These are phyloP conservation scores for Aspergillaceae sp. DNA, from an alignment of 2,329 filamentous ascomycete genomes.

Conservation along the genomic window DNA sequence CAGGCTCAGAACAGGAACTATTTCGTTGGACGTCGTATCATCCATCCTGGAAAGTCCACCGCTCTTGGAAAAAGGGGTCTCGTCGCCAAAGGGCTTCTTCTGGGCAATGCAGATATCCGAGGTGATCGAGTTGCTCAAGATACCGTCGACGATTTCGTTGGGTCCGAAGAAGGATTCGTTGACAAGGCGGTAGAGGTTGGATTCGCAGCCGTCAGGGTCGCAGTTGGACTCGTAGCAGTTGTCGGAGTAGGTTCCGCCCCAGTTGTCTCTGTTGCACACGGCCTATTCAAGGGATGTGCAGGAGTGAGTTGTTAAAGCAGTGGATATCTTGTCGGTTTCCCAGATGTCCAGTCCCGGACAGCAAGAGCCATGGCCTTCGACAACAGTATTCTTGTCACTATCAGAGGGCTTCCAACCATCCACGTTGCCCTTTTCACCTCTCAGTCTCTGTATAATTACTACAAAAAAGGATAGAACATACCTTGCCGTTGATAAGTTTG, in stretches of 20 bases:
- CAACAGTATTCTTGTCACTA: slow-evolving; percentile 47
- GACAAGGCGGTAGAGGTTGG: slow-evolving; percentile 60
- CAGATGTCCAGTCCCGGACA: slow-evolving; percentile 62
- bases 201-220: slow-evolving; percentile 64
- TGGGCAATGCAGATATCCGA: slow-evolving; percentile 49
- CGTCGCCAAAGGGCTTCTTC: slow-evolving; percentile 49
- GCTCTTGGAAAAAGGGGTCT: slow-evolving; percentile 43
- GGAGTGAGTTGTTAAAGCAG: slow-evolving; percentile 57
- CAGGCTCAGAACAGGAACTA: slow-evolving; percentile 53
- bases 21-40: slow-evolving; percentile 19
- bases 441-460: slow-evolving; percentile 2
- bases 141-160: slow-evolving; percentile 45
- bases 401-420: slow-evolving; percentile 44
- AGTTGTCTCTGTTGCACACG: slow-evolving; percentile 43
- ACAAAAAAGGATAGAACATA: slow-evolving; percentile 3
- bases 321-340: slow-evolving; percentile 59
- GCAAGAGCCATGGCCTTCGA: slow-evolving; percentile 49
- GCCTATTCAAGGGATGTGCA: slow-evolving; percentile 45
- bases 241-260: slow-evolving; percentile 44
- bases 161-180: slow-evolving; percentile 55
- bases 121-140: slow-evolving; percentile 48
- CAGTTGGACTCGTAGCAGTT: slow-evolving; percentile 54
- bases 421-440: slow-evolving; percentile 39
- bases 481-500: slow-evolving; percentile 35
- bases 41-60: slow-evolving; percentile 42